phyloP scores from a whole-genome alignment of 805 yeast genomes.

The Candida maris region DNA sequence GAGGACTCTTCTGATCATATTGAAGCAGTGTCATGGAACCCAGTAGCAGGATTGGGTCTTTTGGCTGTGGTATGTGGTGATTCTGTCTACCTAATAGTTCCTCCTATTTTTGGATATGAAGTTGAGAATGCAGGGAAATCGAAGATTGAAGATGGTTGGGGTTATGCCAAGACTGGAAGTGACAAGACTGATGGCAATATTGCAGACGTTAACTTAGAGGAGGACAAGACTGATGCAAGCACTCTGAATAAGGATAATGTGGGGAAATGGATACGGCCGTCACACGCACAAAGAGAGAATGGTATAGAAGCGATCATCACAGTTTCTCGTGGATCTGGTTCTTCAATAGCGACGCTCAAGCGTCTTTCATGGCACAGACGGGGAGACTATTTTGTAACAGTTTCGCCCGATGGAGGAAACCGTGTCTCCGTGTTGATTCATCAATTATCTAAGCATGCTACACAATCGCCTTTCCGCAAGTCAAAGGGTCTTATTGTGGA shows the following conservation, averaged over 20 bases:
- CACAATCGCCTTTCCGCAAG: constrained; percentile 93
- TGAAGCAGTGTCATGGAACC: constrained; percentile 87
- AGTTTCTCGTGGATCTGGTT: constrained; percentile 34
- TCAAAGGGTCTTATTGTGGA: constrained; percentile 93
- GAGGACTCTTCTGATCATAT: constrained; percentile 69
- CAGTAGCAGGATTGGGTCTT: constrained; percentile 67
- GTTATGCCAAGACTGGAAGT: constrained; percentile 51
- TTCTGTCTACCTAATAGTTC: constrained; percentile 70
- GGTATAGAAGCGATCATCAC: constrained; percentile 76
- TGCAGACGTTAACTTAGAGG: constrained; percentile 28
- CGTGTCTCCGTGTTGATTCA: constrained; percentile 83
- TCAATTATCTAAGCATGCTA: constrained; percentile 87
- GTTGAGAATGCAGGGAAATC: constrained; percentile 77
- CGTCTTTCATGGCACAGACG: constrained; percentile 92
- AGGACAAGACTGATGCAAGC: constrained; percentile 21
- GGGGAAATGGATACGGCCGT: constrained; percentile 83
- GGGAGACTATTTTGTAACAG: constrained; percentile 95
- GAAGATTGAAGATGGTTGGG: constrained; percentile 87
- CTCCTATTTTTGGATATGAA: constrained; percentile 88
- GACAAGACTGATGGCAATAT: constrained; percentile 27
- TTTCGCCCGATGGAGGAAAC: constrained; percentile 90
- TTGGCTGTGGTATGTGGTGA: constrained; percentile 85
- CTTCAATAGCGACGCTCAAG: constrained; percentile 61
- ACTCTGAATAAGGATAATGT: constrained; percentile 42
- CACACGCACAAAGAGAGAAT: constrained; percentile 49